Conservation (phyloP, 331 rosid species). For the Quercus lobata region DNA sequence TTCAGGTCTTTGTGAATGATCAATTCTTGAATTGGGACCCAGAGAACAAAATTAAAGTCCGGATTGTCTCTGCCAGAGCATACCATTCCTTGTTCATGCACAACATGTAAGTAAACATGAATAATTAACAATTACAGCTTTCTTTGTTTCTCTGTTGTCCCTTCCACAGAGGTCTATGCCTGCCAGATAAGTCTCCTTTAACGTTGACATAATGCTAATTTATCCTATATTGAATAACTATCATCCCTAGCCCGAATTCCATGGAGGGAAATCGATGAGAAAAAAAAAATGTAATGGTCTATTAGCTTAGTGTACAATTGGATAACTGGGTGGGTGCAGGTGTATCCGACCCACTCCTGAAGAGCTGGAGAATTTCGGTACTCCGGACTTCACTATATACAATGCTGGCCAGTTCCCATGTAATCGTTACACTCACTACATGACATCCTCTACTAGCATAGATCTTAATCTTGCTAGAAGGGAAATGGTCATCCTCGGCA, state of each 20-base stretch:
- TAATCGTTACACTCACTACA: conserved; percentile 95
- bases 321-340: conserved; percentile 97
- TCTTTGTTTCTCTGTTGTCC: conserved; percentile 27
- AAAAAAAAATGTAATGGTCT: conserved; percentile 20
- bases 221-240: conserved; percentile 15
- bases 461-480: conserved; percentile 92
- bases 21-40: conserved; percentile 96
- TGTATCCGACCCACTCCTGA: conserved; percentile 94
- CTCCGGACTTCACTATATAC: conserved; percentile 99
- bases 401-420: conserved; percentile 97
- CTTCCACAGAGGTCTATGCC: conserved; percentile 34
- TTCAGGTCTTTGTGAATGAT: conserved; percentile 80
- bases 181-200: conserved; percentile 59
- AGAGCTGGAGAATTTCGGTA: conserved; percentile 94
- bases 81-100: conserved; percentile 98
- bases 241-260: conserved; percentile 10
- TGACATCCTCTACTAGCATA: conserved; percentile 99
- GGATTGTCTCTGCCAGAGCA: conserved; percentile 92
- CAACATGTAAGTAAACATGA: conserved; percentile 64
- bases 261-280: conserved; percentile 7
- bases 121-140: conserved; percentile 20
- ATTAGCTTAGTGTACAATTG: conserved; percentile 48
- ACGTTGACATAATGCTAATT: conserved; percentile 29
- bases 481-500: conserved; percentile 99
- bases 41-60: conserved; percentile 80